Evolutionary conservation across 257 asterid genomes (phyloP).

Genomic region (Solanum virginianum): DNA sequence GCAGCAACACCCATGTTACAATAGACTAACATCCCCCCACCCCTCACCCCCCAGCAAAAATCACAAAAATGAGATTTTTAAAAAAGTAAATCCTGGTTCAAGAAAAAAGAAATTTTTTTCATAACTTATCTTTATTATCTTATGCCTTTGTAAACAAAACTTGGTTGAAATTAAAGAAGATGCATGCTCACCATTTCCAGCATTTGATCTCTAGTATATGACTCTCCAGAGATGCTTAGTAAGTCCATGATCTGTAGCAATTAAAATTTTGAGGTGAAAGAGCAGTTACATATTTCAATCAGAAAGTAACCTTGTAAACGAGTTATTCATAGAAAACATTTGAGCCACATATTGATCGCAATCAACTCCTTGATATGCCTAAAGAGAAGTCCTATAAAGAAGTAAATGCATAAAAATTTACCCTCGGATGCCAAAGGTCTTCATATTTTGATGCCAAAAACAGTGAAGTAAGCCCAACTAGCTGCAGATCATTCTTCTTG

Average conservation of each 20-base stretch:
- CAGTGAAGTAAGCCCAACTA: slow-evolving; percentile 91
- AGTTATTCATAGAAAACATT: not conserved
- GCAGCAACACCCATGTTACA: not conserved
- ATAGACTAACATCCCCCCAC: too few relatives aligned
- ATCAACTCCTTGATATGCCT: not conserved
- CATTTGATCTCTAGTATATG: slow-evolving; percentile 72
- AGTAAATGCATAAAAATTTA: slow-evolving; percentile 22
- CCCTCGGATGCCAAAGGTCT: slow-evolving; percentile 97
- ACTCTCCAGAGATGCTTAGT: slow-evolving; percentile 70
- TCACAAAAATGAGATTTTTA: not conserved
- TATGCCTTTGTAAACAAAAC: not conserved
- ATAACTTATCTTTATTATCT: not conserved
- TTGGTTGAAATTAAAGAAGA: not conserved
- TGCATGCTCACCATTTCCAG: slow-evolving; percentile 60
- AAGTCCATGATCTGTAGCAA: slow-evolving; percentile 63
- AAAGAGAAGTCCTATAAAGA: not conserved
- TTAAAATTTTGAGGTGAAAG: not conserved
- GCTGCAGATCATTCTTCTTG: slow-evolving; percentile 70
- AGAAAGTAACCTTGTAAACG: not conserved
- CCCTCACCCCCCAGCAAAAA: not conserved
- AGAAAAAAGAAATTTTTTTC: not conserved
- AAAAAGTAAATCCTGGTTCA: not conserved
- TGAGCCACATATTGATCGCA: not conserved
- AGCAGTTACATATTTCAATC: not conserved
- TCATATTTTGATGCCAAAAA: slow-evolving; percentile 93